Percentiles rank a stretch among this genome's conserved stretches.
These are phyloP conservation scores for Catenaria anguillulae DNA, from an alignment of 371 early-diverging fungal genomes.

Conservation along the genomic window DNA sequence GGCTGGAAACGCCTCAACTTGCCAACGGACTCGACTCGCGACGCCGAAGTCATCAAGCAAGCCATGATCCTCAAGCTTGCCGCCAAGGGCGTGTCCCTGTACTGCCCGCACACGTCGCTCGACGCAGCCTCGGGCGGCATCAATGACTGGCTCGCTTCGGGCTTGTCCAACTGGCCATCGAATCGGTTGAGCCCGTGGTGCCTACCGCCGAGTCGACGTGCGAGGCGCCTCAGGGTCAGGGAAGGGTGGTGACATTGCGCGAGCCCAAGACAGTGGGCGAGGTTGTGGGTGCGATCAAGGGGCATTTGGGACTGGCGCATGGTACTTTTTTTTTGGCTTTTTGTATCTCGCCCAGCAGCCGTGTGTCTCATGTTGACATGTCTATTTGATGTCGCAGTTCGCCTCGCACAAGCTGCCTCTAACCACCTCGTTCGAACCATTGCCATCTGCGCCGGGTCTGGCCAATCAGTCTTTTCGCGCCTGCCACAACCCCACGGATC, in stretches of 20 bases:
- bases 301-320: conserved; percentile 39
- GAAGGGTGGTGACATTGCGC: conserved; percentile 50
- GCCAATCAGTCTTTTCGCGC: conserved; percentile 35
- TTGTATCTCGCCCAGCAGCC: neutral
- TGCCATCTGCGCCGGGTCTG: conserved; percentile 92
- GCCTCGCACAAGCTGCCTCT: conserved; percentile 41
- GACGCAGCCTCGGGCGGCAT: conserved; percentile 72
- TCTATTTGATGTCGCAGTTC: conserved; percentile 24
- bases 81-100: conserved; percentile 76
- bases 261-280: conserved; percentile 34
- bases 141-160: conserved; percentile 68
- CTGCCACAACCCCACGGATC: no score
- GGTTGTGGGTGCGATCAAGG: conserved; percentile 49
- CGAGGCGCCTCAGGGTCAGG: conserved; percentile 36
- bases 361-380: neutral
- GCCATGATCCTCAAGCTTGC: conserved; percentile 66
- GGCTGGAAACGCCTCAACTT: conserved; percentile 66
- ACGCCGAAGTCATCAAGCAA: conserved; percentile 33
- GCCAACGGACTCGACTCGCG: conserved; percentile 24
- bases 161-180: conserved; percentile 37
- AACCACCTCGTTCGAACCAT: conserved; percentile 45
- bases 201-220: conserved; percentile 18
- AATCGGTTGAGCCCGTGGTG: conserved; percentile 39
- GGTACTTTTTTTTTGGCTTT: conserved; percentile 19
- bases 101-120: conserved; percentile 92